Base-by-base conservation (phyloP, 1,284 basidiomycete species). In the Waitea zeae region DNA sequence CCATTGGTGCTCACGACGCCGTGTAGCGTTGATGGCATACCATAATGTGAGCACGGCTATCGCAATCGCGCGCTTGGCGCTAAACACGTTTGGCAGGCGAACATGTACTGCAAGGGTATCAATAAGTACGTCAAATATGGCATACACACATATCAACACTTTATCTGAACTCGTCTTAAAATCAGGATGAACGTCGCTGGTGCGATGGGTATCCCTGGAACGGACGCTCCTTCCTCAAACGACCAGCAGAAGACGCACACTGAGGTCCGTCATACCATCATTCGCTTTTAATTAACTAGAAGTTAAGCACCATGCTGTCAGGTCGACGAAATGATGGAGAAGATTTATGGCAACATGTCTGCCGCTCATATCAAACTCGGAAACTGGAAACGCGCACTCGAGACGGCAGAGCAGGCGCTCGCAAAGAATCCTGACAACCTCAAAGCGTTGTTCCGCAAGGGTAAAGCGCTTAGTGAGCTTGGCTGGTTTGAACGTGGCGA, bases 321-420 rank as follows among this genome's bases (percentile, higher is more conserved):
- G 82, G 61, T 70, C 11, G 80, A 86, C 48, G 58, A 71, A 14
- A 60, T 82, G 30, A 49, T 81, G 17, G 80, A 79, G 52, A 86
- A 80, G 56, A 70, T 84, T 29, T 80, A 86, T 43, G 66, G 74
- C 3, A 86, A 84, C 39, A 78, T 80, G 76, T 67, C 74, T 3
- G 78, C 78, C 3, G 82, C 78, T 44, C 77, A 86, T 48, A 54
- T 86, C 43, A 83, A 79, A 53, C 67, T 67, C 32, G 55, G 60
- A 33, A 86, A 82, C 47, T 86, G 76, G 74, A 67, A 70, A 46
- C 69, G 82, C 9, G 75, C 72, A 1, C 49, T 70, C 34, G 79
- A 84, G 45, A 72, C 77, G 13, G 78, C 81, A 14, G 70, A 83
- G 11, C 37, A 83, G 77, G 78, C 76, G 11, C 59, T 86, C 5